These are phyloP conservation scores for Castanea sativa DNA, from an alignment of 306 rosid species.

Conservation along the genomic window DNA sequence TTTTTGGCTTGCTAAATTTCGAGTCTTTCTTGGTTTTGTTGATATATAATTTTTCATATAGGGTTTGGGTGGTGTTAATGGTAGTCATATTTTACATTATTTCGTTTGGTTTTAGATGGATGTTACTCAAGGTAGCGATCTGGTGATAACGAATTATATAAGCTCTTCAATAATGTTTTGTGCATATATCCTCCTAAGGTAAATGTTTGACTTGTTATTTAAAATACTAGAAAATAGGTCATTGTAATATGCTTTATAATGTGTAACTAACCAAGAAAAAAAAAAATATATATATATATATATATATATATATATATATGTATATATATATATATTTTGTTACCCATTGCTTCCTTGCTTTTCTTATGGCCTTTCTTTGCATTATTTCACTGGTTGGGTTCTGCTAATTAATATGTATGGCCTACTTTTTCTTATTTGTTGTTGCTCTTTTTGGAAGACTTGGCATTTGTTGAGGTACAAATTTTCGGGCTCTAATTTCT, in stretches of 20 bases:
- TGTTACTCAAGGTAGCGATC: slow-evolving; percentile 10
- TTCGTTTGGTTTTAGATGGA: no score
- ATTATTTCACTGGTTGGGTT: not conserved
- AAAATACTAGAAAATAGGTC: not conserved
- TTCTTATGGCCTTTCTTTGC: not conserved
- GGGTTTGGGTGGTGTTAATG: no score
- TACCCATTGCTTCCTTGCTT: not conserved
- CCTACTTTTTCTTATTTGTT: not conserved
- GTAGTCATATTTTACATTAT: no score
- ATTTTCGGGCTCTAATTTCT: no score
- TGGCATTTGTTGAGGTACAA: not conserved
- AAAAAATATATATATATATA: no score
- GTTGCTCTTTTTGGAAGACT: not conserved
- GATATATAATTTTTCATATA: no score
- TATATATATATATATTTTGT: not conserved
- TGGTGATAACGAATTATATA: slow-evolving; percentile 64
- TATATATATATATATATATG: no score
- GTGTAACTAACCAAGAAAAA: no score
- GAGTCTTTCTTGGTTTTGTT: no score
- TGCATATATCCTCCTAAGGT: slow-evolving; percentile 83
- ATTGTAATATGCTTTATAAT: not conserved
- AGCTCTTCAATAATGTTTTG: slow-evolving; percentile 81
- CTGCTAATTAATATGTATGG: not conserved
- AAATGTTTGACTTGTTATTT: slow-evolving; percentile 11
- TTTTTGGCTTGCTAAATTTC: no score